These are phyloP conservation scores for Stachybotrys chlorohalonatus DNA, from an alignment of 2,329 filamentous ascomycete species.

Conservation along the genomic window DNA sequence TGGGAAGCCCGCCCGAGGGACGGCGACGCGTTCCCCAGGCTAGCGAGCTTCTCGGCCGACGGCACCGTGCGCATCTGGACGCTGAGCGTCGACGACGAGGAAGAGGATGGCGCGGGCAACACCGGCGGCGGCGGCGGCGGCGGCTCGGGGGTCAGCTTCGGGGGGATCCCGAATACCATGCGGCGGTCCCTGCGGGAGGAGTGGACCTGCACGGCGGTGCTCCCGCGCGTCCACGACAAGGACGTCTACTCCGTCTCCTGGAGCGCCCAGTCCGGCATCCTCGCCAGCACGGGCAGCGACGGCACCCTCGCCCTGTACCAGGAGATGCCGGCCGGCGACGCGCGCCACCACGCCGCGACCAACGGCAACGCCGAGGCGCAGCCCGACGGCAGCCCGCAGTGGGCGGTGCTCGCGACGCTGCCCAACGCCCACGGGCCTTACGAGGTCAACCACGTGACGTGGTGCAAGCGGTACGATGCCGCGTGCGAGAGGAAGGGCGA, in stretches of 20 bases:
- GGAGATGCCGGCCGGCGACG: slow-evolving; percentile 35
- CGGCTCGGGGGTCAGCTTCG: slow-evolving; percentile 32
- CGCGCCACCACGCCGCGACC: slow-evolving; percentile 19
- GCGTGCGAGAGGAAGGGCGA: slow-evolving; percentile 41
- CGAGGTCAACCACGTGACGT: slow-evolving; percentile 86
- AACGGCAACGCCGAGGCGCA: slow-evolving; percentile 7
- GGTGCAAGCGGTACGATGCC: slow-evolving; percentile 71
- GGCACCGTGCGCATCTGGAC: slow-evolving; percentile 72
- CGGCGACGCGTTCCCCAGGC: slow-evolving; percentile 42
- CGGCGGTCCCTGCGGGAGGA: slow-evolving; percentile 68
- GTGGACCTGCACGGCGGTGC: slow-evolving; percentile 68
- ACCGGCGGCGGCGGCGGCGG: slow-evolving; percentile 11
- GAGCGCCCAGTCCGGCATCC: slow-evolving; percentile 66
- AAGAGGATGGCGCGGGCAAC: slow-evolving; percentile 19
- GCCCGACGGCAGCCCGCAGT: slow-evolving; percentile 30
- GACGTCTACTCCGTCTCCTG: slow-evolving; percentile 80
- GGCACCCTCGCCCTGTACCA: slow-evolving; percentile 72
- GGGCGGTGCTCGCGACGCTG: slow-evolving; percentile 62
- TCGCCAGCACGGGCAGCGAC: slow-evolving; percentile 87
- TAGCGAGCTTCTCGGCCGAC: slow-evolving; percentile 84
- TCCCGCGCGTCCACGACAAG: slow-evolving; percentile 68
- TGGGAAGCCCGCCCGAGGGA: slow-evolving; percentile 45
- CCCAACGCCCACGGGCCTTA: slow-evolving; percentile 80
- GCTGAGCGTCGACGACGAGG: slow-evolving; percentile 46
- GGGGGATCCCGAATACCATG: slow-evolving; percentile 79